phyloP scores from a whole-genome alignment of 148 eudicot genomes.

The Diospyros lotus region DNA sequence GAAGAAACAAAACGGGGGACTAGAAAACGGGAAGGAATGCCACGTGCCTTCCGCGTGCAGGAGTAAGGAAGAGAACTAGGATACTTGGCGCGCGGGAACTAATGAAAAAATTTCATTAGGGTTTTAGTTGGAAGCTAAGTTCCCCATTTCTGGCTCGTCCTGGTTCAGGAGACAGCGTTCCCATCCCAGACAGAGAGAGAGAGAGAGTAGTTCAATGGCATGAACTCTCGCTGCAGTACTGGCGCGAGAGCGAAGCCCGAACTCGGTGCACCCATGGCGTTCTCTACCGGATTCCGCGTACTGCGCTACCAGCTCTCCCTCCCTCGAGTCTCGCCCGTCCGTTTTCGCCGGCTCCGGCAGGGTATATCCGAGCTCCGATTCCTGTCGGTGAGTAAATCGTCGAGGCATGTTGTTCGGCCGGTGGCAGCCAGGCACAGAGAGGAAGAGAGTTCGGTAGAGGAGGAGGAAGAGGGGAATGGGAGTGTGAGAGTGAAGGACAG shows the following conservation, averaged over 20 bases:
- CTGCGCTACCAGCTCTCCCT: conserved; percentile 30
- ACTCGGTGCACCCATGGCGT: conserved; percentile 31
- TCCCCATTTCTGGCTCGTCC: not conserved
- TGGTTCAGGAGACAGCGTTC: not conserved
- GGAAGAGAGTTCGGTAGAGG: not conserved
- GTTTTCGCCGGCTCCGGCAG: conserved; percentile 12
- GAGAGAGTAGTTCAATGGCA: conserved; percentile 22
- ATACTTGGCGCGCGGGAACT: too few species aligned
- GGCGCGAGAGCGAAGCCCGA: not conserved
- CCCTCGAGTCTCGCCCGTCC: conserved; percentile 10
- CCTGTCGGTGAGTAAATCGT: conserved; percentile 27
- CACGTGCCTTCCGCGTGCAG: too few species aligned
- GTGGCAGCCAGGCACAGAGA: conserved; percentile 28
- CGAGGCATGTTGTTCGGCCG: conserved; percentile 17
- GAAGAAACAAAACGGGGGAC: too few species aligned
- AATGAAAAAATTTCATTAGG: not conserved
- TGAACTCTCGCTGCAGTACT: conserved; percentile 7
- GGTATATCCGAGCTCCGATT: conserved; percentile 36
- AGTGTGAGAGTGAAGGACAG: conserved; percentile 22
- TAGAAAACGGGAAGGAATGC: too few species aligned
- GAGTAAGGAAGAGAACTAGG: too few species aligned
- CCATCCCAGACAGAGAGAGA: not conserved
- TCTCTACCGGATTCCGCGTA: conserved; percentile 38
- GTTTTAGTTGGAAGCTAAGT: not conserved
- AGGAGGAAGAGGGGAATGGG: conserved; percentile 18